Base-by-base conservation (phyloP, 306 rosid genomes). In the Castanopsis chinensis region DNA sequence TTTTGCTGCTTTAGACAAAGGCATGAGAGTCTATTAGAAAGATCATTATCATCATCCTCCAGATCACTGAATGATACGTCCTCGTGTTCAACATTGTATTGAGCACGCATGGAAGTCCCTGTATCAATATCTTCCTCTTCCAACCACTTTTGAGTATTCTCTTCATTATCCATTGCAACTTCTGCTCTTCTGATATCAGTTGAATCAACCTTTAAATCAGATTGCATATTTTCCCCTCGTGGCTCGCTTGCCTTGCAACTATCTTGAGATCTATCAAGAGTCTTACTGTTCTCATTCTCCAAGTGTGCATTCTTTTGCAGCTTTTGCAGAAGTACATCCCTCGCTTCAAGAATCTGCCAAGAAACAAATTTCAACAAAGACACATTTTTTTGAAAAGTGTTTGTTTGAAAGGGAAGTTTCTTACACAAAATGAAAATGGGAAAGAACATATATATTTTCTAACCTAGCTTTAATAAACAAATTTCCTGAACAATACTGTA, bases 31-130 rank as follows among this genome's bases (percentile, higher is more conserved):
- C 87, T 85, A 58, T 83, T 89, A 78, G 90, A 91, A 54, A 85
- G 75, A 79, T 88, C 85, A 78, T 84, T 84, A 54, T 78, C 88
- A 43, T 84, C 83, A 3, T 88, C 94, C 59, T 95, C 99, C 72
- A 88, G 83, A 61, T 95, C 99, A 77, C 99, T 95, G 88, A 92
- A 92, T 35, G 97, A 86, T 45, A 90, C 83, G 21, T 87, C 93
- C 69, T 86, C 97, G 7, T 76, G 80, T 60, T 83, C 90, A 74
- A 75, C 73, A 78, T 86, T 86, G 76, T 80, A 57, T 71, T 76
- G 73, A 67, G 88, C 85, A 43, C 76, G 78, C 71, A 80, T 68
- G 7, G 82, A 83, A 71, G 83, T 73, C n/a, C 81, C 82, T n/a
- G 86, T 78, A 57, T 88, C 87, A 33, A 71, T 71, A 68, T 85